These are phyloP conservation scores for Pseudocercospora cruenta DNA, from an alignment of 2,329 filamentous ascomycete genomes.

Conservation along the genomic window DNA sequence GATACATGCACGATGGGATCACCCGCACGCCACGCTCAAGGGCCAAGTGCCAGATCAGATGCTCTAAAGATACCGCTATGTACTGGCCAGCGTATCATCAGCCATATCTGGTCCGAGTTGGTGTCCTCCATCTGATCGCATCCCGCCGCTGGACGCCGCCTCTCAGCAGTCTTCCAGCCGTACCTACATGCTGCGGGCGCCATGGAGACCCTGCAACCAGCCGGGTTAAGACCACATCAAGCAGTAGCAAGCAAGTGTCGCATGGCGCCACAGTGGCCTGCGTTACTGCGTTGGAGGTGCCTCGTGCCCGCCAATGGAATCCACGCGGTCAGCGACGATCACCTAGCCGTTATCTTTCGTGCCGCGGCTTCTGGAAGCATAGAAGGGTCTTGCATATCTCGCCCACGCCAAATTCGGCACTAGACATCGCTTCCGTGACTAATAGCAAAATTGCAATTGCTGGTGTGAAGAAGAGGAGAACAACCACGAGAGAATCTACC, in stretches of 20 bases:
- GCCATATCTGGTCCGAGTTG: neutral
- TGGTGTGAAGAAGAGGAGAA: neutral
- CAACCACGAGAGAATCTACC: no score
- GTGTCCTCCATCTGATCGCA: neutral
- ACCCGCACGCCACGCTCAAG: constrained; percentile 1
- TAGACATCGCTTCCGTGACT: neutral
- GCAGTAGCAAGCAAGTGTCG: constrained; percentile 4
- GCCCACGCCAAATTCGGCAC: neutral
- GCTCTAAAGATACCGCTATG: neutral
- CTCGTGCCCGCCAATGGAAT: constrained; percentile 15
- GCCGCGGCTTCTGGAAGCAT: constrained; percentile 17
- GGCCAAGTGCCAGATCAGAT: neutral
- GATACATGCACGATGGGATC: constrained; percentile 11
- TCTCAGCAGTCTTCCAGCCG: neutral
- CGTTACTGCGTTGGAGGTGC: neutral
- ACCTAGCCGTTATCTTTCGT: constrained; percentile 6
- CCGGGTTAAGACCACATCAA: constrained; percentile 1
- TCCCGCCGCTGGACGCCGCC: neutral
- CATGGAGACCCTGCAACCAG: neutral
- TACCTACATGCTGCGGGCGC: neutral
- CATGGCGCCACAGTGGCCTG: constrained; percentile 11
- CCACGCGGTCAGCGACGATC: constrained; percentile 2
- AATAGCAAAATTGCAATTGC: neutral
- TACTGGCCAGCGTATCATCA: neutral
- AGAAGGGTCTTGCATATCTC: constrained; percentile 9